Conservation (phyloP, 225 moss, liverwort and hornwort genomes). For the Takakia lepidozioides region DNA sequence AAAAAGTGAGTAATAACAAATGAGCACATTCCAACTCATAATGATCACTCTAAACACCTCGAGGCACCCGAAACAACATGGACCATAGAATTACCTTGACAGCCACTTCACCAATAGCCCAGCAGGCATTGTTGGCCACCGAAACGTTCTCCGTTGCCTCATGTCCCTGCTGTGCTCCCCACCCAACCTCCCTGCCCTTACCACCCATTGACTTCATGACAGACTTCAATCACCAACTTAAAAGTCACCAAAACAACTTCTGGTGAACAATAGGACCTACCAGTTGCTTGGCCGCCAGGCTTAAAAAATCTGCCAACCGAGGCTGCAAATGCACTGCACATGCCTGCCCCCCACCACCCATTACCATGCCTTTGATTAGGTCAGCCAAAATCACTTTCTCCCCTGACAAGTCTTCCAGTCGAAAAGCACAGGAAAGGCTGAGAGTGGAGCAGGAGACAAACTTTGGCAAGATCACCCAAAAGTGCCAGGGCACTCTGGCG, state of each 20-base stretch:
- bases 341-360: constrained; percentile 34
- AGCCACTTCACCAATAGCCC: constrained; percentile 99
- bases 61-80: background rate
- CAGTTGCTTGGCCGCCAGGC: constrained; percentile 92
- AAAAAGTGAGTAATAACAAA: no score
- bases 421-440: no score
- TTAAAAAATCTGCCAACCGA: constrained; percentile 85
- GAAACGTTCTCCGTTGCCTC: constrained; percentile 97
- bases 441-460: no score
- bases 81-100: constrained; percentile 54
- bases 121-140: constrained; percentile 98
- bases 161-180: constrained; percentile 65
- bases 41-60: background rate
- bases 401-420: no score
- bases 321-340: constrained; percentile 96
- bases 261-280: constrained; percentile 25
- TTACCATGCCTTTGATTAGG: no score
- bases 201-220: background rate
- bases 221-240: background rate
- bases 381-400: no score
- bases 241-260: background rate
- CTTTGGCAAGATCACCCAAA: constrained; percentile 93
- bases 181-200: constrained; percentile 2
- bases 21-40: no score
- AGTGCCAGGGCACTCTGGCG: constrained; percentile 97